Evolutionary conservation across 2,329 filamentous ascomycete genomes (phyloP).

Genomic region (Fusarium sterilihyphosum): DNA sequence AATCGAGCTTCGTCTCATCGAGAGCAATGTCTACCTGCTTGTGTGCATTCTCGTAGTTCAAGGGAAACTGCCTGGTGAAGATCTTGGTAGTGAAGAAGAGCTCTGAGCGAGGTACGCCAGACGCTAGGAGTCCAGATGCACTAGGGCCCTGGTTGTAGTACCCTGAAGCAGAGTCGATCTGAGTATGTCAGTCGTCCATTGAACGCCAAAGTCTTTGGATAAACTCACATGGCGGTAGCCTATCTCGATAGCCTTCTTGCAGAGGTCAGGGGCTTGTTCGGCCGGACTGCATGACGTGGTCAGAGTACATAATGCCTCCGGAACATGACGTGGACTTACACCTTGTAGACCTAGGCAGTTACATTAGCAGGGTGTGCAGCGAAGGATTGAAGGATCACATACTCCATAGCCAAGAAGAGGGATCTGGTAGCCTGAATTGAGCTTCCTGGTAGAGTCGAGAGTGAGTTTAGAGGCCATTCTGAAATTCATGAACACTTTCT

Average conservation of each 20-base stretch:
- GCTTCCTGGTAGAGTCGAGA: conserved; percentile 60
- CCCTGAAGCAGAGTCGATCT: conserved; percentile 64
- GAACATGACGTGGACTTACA: conserved; percentile 50
- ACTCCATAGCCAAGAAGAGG: conserved; percentile 65
- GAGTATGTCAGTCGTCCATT: neutral
- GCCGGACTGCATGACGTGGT: conserved; percentile 40
- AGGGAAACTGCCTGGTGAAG: conserved; percentile 49
- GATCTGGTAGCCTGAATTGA: conserved; percentile 64
- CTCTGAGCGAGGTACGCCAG: conserved; percentile 56
- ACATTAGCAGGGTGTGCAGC: conserved; percentile 7
- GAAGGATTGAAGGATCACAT: conserved; percentile 40
- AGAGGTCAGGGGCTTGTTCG: conserved; percentile 49
- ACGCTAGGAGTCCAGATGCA: conserved; percentile 56
- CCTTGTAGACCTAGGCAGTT: conserved; percentile 60
- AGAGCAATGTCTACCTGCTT: conserved; percentile 72
- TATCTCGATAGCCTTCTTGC: conserved; percentile 57
- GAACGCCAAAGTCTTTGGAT: neutral
- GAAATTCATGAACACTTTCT: conserved; percentile 20
- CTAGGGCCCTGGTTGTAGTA: conserved; percentile 63
- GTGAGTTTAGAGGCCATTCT: conserved; percentile 59
- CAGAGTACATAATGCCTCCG: neutral
- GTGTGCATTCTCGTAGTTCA: conserved; percentile 71
- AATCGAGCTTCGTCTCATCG: conserved; percentile 68
- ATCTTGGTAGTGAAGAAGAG: conserved; percentile 69
- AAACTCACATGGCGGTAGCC: conserved; percentile 64